Evolutionary conservation across 495 filamentous ascomycete genomes (phyloP).

Genomic region (Sordaria brevicollis): DNA sequence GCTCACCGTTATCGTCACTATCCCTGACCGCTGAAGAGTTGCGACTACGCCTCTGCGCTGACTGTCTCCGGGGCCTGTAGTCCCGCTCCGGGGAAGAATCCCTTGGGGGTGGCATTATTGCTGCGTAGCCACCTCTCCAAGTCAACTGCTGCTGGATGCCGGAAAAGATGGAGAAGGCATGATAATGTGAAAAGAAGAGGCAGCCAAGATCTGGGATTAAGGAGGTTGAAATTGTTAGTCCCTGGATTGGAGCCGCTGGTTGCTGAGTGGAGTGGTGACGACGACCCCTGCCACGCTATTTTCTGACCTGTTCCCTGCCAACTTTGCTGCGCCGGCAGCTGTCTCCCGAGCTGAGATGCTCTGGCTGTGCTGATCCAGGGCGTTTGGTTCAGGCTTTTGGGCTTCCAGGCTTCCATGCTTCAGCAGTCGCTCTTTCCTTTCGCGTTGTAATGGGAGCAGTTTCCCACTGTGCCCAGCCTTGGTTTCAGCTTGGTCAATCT

Average conservation of each 20-base stretch:
- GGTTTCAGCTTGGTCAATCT: neutral
- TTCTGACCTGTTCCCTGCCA: slow-evolving; percentile 4
- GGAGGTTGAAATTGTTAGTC: neutral
- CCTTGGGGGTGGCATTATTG: neutral
- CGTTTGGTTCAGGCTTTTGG: neutral
- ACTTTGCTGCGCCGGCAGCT: neutral
- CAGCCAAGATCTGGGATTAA: neutral
- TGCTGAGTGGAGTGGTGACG: neutral
- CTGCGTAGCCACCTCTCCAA: neutral
- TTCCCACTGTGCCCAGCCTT: neutral
- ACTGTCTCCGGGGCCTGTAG: neutral
- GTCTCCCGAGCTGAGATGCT: neutral
- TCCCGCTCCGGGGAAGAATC: neutral
- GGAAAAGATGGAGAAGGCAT: neutral
- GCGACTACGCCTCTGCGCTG: neutral
- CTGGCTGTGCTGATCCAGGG: neutral
- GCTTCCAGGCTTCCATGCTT: too few relatives aligned
- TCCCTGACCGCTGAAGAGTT: neutral
- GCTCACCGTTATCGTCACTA: neutral
- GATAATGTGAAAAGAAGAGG: neutral
- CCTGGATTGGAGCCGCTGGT: neutral
- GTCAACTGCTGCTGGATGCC: neutral
- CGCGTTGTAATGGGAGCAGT: neutral
- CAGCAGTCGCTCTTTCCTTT: neutral
- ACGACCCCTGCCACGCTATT: slow-evolving; percentile 7